Conservation (phyloP, 192 early-diverging fungal genomes). For the Coemansia sp. region DNA sequence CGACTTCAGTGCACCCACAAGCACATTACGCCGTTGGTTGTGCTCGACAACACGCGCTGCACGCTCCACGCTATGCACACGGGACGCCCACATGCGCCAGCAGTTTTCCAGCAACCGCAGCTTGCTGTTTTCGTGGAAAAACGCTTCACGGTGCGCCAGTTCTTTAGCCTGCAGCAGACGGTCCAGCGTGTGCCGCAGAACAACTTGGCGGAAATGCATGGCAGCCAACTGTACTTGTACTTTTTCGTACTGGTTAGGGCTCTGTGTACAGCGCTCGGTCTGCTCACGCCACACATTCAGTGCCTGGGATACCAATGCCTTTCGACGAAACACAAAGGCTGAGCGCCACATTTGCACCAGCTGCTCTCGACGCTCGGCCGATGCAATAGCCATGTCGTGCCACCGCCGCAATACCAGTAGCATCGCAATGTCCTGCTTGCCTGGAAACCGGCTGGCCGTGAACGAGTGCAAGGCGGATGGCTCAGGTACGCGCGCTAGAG, state of each 20-base stretch:
- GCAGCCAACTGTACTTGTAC: slow-evolving; percentile 13
- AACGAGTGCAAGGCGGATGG: slow-evolving; percentile 9
- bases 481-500: not conserved
- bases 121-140: not conserved
- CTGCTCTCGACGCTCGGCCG: slow-evolving; percentile 23
- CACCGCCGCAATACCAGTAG: slow-evolving; percentile 27
- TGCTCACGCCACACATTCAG: slow-evolving; percentile 9
- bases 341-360: slow-evolving; percentile 26
- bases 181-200: not conserved
- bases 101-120: not conserved
- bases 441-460: slow-evolving; percentile 21
- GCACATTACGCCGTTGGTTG: not conserved
- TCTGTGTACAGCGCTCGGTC: not conserved
- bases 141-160: slow-evolving; percentile 6
- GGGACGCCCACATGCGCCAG: not conserved
- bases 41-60: not conserved
- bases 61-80: not conserved
- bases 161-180: slow-evolving; percentile 1
- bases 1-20: not conserved
- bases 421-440: slow-evolving; percentile 29
- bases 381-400: slow-evolving; percentile 26
- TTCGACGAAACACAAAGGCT: slow-evolving; percentile 15
- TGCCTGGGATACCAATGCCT: slow-evolving; percentile 1
- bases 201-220: slow-evolving; percentile 16
- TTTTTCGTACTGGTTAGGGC: slow-evolving; percentile 5